Evolutionary conservation across 2,329 filamentous ascomycete species (phyloP).

Genomic region (Trichoderma afroharzianum): DNA sequence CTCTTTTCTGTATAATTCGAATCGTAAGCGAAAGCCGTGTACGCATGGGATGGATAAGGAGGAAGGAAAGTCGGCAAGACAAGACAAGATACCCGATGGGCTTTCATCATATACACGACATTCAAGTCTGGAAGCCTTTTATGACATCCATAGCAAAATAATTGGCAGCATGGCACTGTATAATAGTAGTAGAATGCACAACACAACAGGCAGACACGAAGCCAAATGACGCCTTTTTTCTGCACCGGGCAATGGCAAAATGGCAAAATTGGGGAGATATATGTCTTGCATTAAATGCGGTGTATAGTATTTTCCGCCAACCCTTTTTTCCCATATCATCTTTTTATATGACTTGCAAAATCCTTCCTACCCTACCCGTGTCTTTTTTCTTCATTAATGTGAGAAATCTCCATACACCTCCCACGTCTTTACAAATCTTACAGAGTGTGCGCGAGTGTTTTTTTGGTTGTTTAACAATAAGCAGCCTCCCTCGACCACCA

Average conservation of each 20-base stretch:
- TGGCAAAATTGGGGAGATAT: slow-evolving; percentile 21
- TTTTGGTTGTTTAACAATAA: neutral
- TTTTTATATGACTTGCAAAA: slow-evolving; percentile 13
- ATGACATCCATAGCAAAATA: neutral
- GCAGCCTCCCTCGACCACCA: slow-evolving; percentile 8
- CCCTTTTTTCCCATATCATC: slow-evolving; percentile 17
- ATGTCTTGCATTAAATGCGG: slow-evolving; percentile 31
- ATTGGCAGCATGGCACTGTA: neutral
- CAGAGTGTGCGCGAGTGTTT: neutral
- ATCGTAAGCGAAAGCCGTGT: neutral
- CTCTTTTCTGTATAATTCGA: neutral
- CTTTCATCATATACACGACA: slow-evolving; percentile 6
- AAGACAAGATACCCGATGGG: slow-evolving; percentile 29
- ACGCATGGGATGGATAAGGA: neutral
- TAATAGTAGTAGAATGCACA: slow-evolving; percentile 31
- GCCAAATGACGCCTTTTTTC: neutral
- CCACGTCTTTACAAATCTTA: slow-evolving; percentile 19
- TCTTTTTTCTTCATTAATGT: slow-evolving; percentile 22
- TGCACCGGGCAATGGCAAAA: neutral
- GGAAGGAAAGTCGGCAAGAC: slow-evolving; percentile 3
- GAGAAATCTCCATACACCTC: slow-evolving; percentile 22
- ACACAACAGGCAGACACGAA: slow-evolving; percentile 14
- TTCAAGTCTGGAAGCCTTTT: neutral
- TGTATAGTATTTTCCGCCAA: slow-evolving; percentile 22
- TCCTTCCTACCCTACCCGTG: slow-evolving; percentile 12